Evolutionary conservation across 352 stramenopile genomes (phyloP), one percentile per base, ranked within the genome.

Genomic region (Chrysophaeum taylorii): DNA sequence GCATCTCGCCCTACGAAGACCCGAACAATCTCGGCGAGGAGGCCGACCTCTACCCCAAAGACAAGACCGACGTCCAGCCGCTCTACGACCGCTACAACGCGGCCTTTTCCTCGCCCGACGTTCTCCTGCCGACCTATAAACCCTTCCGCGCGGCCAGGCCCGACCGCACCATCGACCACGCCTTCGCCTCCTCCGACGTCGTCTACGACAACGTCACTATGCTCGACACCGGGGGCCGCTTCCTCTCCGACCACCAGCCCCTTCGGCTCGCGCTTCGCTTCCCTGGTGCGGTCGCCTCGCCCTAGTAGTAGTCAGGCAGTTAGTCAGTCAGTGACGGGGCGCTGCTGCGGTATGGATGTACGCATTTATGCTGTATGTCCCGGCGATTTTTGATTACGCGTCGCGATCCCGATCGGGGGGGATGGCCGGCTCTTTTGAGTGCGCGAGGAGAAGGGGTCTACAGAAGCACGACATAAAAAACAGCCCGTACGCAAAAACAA

Each of bases 151-250:
- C 57, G 15, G 9, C 14, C 1, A 5, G 14, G 14, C 33, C 57
- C 14, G 57, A 66, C 33, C 57, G 57, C 33, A 66, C 57, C 33
- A 66, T 66, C 57, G 57, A 66, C 57, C 57, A 66, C 57, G 57
- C 57, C 33, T 66, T 66, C 35, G 9, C 15, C 31, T 45, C 33
- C 12, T 33, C 52, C 7, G 57, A 18, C 33, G 57, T 36, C 33
- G 27, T 36, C 33, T 42, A 45, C 57, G 2, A 21, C 33, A 16
- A 7, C 33, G 15, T 1, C 33, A 4, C 14, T 0, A 36, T 66
- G 12, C 1, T 27, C 31, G 2, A 1, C 33, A 16, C 57, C 2
- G 15, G 45, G 23, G 31, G 18, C 33, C 33, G 15, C 57, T 66
- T 45, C 57, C 57, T 66, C 33, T 38, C 14, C 33, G 57, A 66